Conservation (phyloP, 257 asterid species). For the Asclepias syriaca region DNA sequence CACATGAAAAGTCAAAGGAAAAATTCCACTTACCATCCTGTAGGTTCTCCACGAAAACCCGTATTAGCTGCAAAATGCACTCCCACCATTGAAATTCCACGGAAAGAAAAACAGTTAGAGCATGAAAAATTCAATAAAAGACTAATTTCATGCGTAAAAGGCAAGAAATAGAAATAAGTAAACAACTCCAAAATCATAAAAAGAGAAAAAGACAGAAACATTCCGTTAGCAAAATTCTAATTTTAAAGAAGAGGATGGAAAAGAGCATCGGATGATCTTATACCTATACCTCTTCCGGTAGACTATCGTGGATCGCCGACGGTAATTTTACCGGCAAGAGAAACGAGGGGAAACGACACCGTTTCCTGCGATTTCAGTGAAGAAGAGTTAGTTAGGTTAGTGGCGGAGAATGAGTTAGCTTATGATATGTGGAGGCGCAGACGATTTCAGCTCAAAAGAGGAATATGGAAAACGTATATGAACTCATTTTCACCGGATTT, state of each 20-base stretch:
- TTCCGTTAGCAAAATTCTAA: neutral
- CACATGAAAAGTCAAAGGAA: neutral
- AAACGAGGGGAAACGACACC: slow-evolving; percentile 15
- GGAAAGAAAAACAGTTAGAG: neutral
- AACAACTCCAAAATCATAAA: neutral
- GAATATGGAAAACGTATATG: slow-evolving; percentile 9
- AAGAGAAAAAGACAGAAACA: neutral
- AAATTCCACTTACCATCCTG: slow-evolving; percentile 40
- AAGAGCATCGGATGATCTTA: slow-evolving; percentile 1
- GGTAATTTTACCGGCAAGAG: slow-evolving; percentile 22
- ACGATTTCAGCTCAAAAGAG: slow-evolving; percentile 37
- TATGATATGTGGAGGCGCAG: slow-evolving; percentile 33
- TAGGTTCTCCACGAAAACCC: slow-evolving; percentile 26
- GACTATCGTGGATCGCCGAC: neutral
- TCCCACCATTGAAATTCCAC: slow-evolving; percentile 21
- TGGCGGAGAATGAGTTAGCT: neutral
- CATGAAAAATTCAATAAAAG: neutral
- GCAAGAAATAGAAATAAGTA: too few species aligned
- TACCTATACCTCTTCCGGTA: slow-evolving; percentile 2
- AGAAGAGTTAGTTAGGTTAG: neutral
- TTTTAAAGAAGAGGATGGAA: neutral
- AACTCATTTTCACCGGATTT: slow-evolving; percentile 8
- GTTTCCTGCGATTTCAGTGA: neutral
- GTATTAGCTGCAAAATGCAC: slow-evolving; percentile 17
- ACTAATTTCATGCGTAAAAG: neutral